Evolutionary conservation across 352 stramenopile species (phyloP).

Genomic region (Blastocystis sp.): DNA sequence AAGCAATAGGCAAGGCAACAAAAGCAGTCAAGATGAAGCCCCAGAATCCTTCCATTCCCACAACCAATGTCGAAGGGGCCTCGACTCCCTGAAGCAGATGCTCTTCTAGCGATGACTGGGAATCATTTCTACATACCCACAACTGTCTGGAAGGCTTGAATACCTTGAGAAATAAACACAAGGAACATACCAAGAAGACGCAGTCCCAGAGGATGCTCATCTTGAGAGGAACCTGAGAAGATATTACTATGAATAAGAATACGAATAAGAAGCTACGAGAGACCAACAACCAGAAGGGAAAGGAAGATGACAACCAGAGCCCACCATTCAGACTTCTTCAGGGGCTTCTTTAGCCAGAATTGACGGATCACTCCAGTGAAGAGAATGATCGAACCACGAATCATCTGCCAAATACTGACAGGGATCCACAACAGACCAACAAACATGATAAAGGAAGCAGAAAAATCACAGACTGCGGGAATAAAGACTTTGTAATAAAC

Average conservation of each 20-base stretch:
- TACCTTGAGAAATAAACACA: conserved; percentile 55
- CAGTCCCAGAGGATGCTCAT: background rate
- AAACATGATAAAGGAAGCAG: conserved; percentile 55
- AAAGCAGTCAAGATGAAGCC: conserved; percentile 48
- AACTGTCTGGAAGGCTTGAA: conserved; percentile 51
- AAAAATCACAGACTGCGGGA: conserved; percentile 44
- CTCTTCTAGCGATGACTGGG: background rate
- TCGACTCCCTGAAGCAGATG: conserved; percentile 52
- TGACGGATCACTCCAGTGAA: conserved; percentile 48
- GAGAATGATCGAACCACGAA: conserved; percentile 51
- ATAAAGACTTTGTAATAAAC: conserved; percentile 41
- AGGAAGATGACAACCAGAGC: conserved; percentile 41
- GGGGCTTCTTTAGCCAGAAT: conserved; percentile 50
- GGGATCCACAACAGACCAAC: conserved; percentile 46
- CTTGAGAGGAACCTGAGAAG: background rate
- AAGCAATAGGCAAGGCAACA: conserved; percentile 26
- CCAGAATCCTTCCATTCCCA: conserved; percentile 54
- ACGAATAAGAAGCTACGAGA: background rate
- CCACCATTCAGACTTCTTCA: conserved; percentile 29
- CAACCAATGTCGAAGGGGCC: conserved; percentile 10
- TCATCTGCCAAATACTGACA: conserved; percentile 59
- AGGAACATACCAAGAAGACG: conserved; percentile 39
- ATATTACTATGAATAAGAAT: background rate
- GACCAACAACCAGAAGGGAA: conserved; percentile 16
- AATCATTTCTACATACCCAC: background rate